Percentiles rank a stretch among this genome's conserved stretches.
Conservation (phyloP, 345 rosid species). For the Eucalyptus regnans region DNA sequence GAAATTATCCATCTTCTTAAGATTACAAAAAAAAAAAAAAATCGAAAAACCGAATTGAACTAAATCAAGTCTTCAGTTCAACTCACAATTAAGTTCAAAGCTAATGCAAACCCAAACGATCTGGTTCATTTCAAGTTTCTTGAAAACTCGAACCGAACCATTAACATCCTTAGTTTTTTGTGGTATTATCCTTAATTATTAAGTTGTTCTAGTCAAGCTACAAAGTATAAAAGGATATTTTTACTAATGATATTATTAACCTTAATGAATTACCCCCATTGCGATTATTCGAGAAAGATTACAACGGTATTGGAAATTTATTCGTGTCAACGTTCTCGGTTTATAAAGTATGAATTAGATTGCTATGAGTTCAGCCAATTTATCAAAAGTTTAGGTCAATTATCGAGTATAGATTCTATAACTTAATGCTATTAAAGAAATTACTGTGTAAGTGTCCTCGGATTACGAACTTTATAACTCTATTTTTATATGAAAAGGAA, state of each 20-base stretch:
- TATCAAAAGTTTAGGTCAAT: not conserved
- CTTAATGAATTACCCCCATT: not conserved
- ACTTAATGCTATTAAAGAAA: not conserved
- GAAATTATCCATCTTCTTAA: too few relatives aligned
- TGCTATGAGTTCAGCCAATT: not conserved
- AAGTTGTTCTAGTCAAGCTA: not conserved
- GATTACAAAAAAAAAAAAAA: too few relatives aligned
- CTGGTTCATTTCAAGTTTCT: too few relatives aligned
- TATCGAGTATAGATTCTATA: not conserved
- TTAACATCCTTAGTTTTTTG: not conserved
- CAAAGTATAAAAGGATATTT: not conserved
- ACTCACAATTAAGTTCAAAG: too few relatives aligned
- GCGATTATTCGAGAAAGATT: not conserved
- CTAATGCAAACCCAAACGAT: too few relatives aligned
- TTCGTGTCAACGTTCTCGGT: not conserved
- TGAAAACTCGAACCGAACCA: too few relatives aligned
- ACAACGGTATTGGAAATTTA: not conserved
- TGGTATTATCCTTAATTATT: not conserved
- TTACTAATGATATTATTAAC: not conserved
- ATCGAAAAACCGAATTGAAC: too few relatives aligned
- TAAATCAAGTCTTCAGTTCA: too few relatives aligned
- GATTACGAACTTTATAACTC: not conserved
- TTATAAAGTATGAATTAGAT: not conserved
- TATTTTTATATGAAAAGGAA: not conserved
- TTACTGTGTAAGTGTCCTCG: not conserved